Conservation (phyloP, 2,329 filamentous ascomycete genomes). For the Exophiala alcalophila region DNA sequence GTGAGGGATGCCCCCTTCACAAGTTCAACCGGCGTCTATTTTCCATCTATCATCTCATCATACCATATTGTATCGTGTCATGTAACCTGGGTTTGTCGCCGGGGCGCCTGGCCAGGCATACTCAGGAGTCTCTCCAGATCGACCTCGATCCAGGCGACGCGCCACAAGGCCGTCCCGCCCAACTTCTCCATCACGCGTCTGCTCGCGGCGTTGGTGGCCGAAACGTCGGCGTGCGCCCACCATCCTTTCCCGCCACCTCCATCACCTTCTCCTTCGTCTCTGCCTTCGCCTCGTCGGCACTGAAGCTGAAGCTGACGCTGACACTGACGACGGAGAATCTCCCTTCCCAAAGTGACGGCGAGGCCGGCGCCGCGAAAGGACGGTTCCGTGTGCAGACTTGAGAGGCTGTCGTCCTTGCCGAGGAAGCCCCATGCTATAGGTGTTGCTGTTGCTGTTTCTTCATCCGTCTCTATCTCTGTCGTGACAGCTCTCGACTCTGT, state of each 20-base stretch:
- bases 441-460: conserved; percentile 22
- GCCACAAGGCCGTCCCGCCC: conserved; percentile 38
- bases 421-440: conserved; percentile 44
- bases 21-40: too few relatives aligned
- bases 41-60: too few relatives aligned
- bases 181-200: conserved; percentile 46
- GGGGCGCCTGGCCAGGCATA: too few relatives aligned
- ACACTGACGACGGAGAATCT: conserved; percentile 35
- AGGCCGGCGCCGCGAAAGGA: conserved; percentile 41
- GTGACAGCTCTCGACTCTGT: too few relatives aligned
- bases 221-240: conserved; percentile 43
- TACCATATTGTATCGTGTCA: too few relatives aligned
- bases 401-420: conserved; percentile 38
- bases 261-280: conserved; percentile 21
- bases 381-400: conserved; percentile 43
- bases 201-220: conserved; percentile 37
- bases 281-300: conserved; percentile 15
- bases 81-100: too few relatives aligned
- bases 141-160: conserved; percentile 39
- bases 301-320: too few relatives aligned
- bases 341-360: conserved; percentile 35
- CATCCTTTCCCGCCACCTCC: neutral
- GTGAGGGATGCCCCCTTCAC: too few relatives aligned
- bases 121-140: conserved; percentile 32
- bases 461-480: too few relatives aligned